Base-by-base conservation (phyloP, 768 basidiomycete species). In the Amanita pallidorosea region DNA sequence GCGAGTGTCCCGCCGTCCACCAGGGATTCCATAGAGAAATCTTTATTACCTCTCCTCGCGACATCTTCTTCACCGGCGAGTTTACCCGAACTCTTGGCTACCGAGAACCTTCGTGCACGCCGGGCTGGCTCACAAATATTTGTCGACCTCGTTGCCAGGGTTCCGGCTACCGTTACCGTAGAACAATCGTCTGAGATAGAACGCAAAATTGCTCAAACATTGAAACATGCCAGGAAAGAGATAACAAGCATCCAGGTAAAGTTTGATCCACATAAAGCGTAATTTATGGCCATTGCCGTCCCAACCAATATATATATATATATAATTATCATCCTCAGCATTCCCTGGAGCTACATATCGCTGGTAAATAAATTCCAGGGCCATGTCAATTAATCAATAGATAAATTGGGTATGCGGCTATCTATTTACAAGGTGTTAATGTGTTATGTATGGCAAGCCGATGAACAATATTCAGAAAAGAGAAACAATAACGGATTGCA, bases 111-210 rank as follows among this genome's bases (percentile, higher is more conserved):
- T 51, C 81, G 86, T 36, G 86, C 88, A 36, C 81, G 82, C 57
- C 80, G 85, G 29, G 78, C 85, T 8, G 87, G 92, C 27, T 89
- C 92, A 7, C 65, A 85, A 54, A 79, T 94, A 54, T 84, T 81
- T 50, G 84, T 97, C 6, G 90, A 97, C 65, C 69, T 97, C 46
- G 78, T 76, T 4, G 87, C 84, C 27, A 75, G 80, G 31, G 86
- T 98, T 0, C 76, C 83, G 13, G 66, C 68, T 6, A 59, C 62
- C 6, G 66, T 82, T 60, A 81, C 79, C 5, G 76, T 91, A 11
- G 61, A 63, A 13, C 77, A 83, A 17, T 72, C 79, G 2, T 75
- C 75, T 43, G 60, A 64, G 20, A 65, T 95, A 18, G 87, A 95
- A 63, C 65, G 68, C 34, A 65, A 71, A 55, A 88, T 96, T 38